These are phyloP conservation scores for Trematosphaeria pertusa DNA, from an alignment of 2,329 filamentous ascomycete species.

Conservation along the genomic window DNA sequence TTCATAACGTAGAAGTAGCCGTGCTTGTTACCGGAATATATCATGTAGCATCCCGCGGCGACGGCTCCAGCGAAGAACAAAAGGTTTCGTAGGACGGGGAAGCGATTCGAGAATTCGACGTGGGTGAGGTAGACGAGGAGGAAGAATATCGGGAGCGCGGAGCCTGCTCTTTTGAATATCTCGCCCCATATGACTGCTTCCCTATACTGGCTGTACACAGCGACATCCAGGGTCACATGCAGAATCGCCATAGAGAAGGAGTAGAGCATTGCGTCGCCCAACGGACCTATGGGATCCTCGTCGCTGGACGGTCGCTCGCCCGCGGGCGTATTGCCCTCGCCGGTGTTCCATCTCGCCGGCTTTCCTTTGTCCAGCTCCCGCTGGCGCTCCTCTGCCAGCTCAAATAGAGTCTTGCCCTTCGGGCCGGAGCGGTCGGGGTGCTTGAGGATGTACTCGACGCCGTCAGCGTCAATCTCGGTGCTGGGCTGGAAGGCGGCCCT, in stretches of 20 bases:
- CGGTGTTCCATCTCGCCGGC: slow-evolving; percentile 57
- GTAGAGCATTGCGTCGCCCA: slow-evolving; percentile 58
- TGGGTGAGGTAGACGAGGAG: slow-evolving; percentile 54
- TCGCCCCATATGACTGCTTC: slow-evolving; percentile 67
- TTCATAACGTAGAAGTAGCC: slow-evolving; percentile 92
- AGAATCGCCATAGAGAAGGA: slow-evolving; percentile 69
- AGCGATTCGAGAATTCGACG: slow-evolving; percentile 48
- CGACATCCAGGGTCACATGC: slow-evolving; percentile 79
- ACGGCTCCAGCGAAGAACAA: slow-evolving; percentile 71
- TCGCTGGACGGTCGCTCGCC: slow-evolving; percentile 42
- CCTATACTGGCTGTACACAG: slow-evolving; percentile 82
- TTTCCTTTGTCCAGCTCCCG: slow-evolving; percentile 52
- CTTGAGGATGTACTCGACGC: slow-evolving; percentile 65
- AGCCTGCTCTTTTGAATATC: slow-evolving; percentile 61
- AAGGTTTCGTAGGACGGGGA: slow-evolving; percentile 54
- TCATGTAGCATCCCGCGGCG: slow-evolving; percentile 75
- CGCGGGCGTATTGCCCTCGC: slow-evolving; percentile 46
- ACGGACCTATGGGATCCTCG: slow-evolving; percentile 54
- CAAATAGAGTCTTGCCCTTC: slow-evolving; percentile 72
- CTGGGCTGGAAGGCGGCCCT: slow-evolving; percentile 48
- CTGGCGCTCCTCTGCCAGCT: slow-evolving; percentile 71
- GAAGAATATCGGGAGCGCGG: slow-evolving; percentile 53
- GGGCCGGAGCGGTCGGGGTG: slow-evolving; percentile 72
- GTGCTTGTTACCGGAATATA: slow-evolving; percentile 79
- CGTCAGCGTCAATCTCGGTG: slow-evolving; percentile 49